phyloP scores from a whole-genome alignment of 169 alveolate genomes.

The Eimeria sp. region DNA sequence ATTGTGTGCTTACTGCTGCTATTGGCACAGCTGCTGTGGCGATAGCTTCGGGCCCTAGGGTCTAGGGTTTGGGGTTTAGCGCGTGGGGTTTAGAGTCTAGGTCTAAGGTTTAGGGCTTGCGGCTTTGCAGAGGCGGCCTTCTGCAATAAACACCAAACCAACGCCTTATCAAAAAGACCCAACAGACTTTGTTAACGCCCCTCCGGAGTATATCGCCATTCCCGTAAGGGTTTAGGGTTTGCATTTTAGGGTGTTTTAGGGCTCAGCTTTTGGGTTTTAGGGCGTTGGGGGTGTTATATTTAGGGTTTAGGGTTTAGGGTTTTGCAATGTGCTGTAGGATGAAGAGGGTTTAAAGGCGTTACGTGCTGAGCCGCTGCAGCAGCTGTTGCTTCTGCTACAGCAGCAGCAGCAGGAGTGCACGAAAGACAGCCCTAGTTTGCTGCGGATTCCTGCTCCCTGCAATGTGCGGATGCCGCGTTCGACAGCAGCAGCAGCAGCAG shows the following conservation, averaged over 20 bases:
- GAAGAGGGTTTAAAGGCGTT: neutral
- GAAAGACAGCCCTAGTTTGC: conserved; percentile 22
- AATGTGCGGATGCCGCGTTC: conserved; percentile 18
- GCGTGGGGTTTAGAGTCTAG: neutral
- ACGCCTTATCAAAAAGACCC: conserved; percentile 8
- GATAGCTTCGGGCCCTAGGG: neutral
- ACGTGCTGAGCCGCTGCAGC: conserved; percentile 32
- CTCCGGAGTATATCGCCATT: conserved; percentile 56
- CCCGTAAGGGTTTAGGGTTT: conserved; percentile 57
- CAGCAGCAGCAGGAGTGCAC: conserved; percentile 39
- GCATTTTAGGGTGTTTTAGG: neutral
- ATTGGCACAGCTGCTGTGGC: neutral
- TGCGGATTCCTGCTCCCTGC: conserved; percentile 16
- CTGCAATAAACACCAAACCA: conserved; percentile 64
- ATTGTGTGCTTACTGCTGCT: conserved; percentile 6
- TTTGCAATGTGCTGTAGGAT: neutral
- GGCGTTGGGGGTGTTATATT: neutral
- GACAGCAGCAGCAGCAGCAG: conserved; percentile 55
- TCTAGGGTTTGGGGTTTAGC: conserved; percentile 17
- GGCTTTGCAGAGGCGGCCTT: conserved; percentile 71
- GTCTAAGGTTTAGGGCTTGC: conserved; percentile 1
- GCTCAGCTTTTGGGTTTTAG: neutral
- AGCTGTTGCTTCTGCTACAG: conserved; percentile 57
- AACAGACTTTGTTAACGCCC: conserved; percentile 59
- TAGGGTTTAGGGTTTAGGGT: conserved; percentile 4